Base-by-base conservation (phyloP, 768 basidiomycete genomes). In the Lactifluus pinguis region DNA sequence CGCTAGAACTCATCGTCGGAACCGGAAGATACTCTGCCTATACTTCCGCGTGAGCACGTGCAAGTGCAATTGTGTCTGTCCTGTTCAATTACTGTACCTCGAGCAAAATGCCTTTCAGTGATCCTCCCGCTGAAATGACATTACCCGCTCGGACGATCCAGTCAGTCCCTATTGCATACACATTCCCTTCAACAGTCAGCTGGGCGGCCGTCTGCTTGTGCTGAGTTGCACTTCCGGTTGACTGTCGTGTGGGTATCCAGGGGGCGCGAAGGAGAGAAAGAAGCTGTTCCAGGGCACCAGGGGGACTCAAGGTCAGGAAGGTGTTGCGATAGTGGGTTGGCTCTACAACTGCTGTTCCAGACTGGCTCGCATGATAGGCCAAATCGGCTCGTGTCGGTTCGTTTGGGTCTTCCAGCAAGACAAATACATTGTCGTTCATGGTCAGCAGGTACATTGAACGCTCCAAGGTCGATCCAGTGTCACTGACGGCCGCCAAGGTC, bases 1-100 rank as follows among this genome's bases (percentile, higher is more conserved):
- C 84, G 55, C 87, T 86, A 13, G 84, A 83, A 59, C 82, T 82
- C 59, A 89, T 78, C 39, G 79, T 79, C 2, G 88, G 85, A 13
- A 92, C 74, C 2, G 89, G 89, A 15, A 91, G 80, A 69, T 92
- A 92, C 70, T 92, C 89, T 7, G 87, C 89, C 89, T 90, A 44
- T 8, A 60, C 49, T 39, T 6, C 44, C 4, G 21, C 21, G 30
- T 57, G 21, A 64, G 41, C 15, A 36, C 15, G 55, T 47, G 36
- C 7, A 4, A 13, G 17, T 57, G 38, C 42, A 54, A 15, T 34
- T 34, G 42, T 58, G 50, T 57, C 53, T 6, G 38, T 45, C 34
- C 19, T 32, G 63, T 73, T 61, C 21, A n/a, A 29, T 32, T 60
- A 88, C 38, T 11, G 0, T 38, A 38, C 89, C 83, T 92, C 89